A percentile compares a stretch with the other conserved stretches of the same genome.
Conservation (phyloP, 2,329 filamentous ascomycete species). For the Dactylonectria estremocensis region DNA sequence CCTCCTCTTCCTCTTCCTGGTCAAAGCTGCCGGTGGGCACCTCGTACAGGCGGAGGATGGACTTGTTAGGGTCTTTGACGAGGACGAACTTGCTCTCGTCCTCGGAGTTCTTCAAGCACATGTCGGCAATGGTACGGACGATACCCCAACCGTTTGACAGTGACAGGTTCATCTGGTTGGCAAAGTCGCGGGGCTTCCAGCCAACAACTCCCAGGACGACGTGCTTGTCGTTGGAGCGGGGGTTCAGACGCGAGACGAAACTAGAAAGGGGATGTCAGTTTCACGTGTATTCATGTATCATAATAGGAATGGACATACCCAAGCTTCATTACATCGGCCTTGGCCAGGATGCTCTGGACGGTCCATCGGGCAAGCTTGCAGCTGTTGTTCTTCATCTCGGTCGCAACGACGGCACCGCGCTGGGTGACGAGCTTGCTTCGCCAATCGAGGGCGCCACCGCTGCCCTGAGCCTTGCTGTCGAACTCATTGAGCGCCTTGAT, state of each 20-base stretch:
- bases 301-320: conserved; percentile 71
- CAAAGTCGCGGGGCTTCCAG: conserved; percentile 98
- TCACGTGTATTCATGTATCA: neutral
- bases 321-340: conserved; percentile 99
- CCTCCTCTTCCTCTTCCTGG: conserved; percentile 82
- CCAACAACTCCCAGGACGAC: conserved; percentile 95
- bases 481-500: conserved; percentile 99
- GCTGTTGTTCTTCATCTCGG: conserved; percentile 99
- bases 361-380: conserved; percentile 99
- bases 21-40: conserved; percentile 92
- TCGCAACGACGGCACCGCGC: conserved; percentile 96
- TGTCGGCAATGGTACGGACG: conserved; percentile 96
- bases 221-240: conserved; percentile 93
- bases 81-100: conserved; percentile 87
- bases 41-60: conserved; percentile 92
- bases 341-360: conserved; percentile 94
- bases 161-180: conserved; percentile 97
- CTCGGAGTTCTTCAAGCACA: conserved; percentile 84
- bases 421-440: conserved; percentile 93
- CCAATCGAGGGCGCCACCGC: conserved; percentile 97
- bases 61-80: conserved; percentile 96
- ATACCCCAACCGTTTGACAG: conserved; percentile 99
- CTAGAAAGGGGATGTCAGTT: conserved; percentile 61
- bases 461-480: conserved; percentile 96
- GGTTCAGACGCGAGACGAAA: conserved; percentile 95